phyloP scores from a whole-genome alignment of 2,329 filamentous ascomycete species.

The Sclerotinia spermophila region DNA sequence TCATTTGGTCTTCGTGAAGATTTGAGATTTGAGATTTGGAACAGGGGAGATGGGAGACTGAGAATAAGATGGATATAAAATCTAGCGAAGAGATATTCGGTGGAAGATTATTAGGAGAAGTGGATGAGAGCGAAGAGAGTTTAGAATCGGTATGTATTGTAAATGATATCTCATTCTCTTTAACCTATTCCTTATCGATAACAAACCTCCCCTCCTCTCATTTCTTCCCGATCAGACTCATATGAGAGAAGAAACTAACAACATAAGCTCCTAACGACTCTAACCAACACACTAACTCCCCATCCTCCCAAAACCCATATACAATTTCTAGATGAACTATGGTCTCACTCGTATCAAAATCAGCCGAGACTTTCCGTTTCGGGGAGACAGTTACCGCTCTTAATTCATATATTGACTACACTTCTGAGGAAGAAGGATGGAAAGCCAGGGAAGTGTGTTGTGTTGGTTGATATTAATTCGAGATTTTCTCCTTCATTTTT shows the following conservation, averaged over 20 bases:
- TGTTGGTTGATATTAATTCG: constrained; percentile 51
- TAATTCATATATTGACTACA: neutral
- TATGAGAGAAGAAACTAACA: neutral
- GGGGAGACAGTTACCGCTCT: constrained; percentile 12
- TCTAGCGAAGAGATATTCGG: constrained; percentile 40
- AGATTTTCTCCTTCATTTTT: constrained; percentile 49
- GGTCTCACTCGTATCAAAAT: neutral
- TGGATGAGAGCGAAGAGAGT: constrained; percentile 50
- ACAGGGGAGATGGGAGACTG: neutral
- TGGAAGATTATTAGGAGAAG: constrained; percentile 49
- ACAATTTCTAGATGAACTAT: neutral
- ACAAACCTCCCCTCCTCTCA: constrained; percentile 7
- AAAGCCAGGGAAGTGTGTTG: neutral
- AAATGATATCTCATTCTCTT: neutral
- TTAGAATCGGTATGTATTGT: constrained; percentile 53
- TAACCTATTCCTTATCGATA: constrained; percentile 26
- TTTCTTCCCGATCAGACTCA: neutral
- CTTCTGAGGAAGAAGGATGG: constrained; percentile 36
- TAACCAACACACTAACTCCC: constrained; percentile 15
- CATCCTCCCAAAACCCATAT: neutral
- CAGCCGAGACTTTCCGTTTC: constrained; percentile 9
- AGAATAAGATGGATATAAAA: constrained; percentile 20
- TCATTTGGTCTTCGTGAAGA: constrained; percentile 42
- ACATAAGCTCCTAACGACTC: constrained; percentile 23
- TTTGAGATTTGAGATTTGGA: neutral